Base-by-base conservation (phyloP, 306 rosid genomes). In the Malus asiatica region DNA sequence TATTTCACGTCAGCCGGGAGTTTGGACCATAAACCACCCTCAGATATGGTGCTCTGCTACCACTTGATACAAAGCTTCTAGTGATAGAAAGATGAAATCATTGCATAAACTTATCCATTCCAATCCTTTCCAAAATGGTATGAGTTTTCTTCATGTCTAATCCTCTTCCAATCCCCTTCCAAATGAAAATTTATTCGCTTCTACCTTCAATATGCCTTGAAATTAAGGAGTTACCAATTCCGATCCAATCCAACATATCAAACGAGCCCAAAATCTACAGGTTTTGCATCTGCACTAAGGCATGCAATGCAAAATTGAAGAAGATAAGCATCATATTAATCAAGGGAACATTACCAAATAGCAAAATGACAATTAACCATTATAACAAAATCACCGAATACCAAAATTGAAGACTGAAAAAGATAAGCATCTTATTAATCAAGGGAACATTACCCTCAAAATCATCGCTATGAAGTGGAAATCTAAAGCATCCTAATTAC, bases 401-500 rank as follows among this genome's bases (percentile, higher is more conserved):
- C 16, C 38, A 29, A 55, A 55, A 55, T 70, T 29, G 74, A 70
- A 55, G 65, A 45, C 44, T 1, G 23, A n/a, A 15, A 58, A 15
- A 23, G 18, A 40, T 58, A 57, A 45, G 23, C 59, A 48, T 9
- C 60, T 48, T 55, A 57, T 55, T 57, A 9, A 59, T 59, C 66
- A 72, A 38, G 66, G 53, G 76, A 35, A 6, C 23, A 35, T 15
- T 57, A 59, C 68, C 76, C 68, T 23, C 58, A 18, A 4, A 23
- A 25, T 73, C 20, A 58, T 38, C 68, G 44, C 38, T 59, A 58
- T 25, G 33, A n/a, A 72, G 59, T 1, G 66, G 40, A 83, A 72
- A 82, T 76, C 80, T 48, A 35, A 63, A 79, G 11, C 19, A 25
- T 58, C 68, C 25, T 71, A 58, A 58, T 1, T 46, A 25, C 48